Percentiles rank a stretch among this genome's conserved stretches.
These are phyloP conservation scores for Closterium sp. DNA, from an alignment of 139 green algal species.

Conservation along the genomic window DNA sequence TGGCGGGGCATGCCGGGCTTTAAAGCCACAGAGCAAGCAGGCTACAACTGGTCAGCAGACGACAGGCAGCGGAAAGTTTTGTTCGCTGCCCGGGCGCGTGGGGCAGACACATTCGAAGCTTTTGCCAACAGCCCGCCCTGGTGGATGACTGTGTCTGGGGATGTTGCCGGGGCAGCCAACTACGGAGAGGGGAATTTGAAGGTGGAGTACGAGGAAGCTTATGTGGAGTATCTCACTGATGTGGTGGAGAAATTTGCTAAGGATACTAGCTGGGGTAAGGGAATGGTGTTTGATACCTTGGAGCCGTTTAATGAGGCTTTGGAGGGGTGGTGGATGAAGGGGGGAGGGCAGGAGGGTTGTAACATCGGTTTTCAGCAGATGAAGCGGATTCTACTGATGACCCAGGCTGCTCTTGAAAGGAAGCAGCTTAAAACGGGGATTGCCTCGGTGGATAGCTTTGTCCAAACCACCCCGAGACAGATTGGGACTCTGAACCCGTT, in stretches of 20 bases:
- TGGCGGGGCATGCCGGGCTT: conserved; percentile 16
- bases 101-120: conserved; percentile 46
- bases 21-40: conserved; percentile 8
- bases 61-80: conserved; percentile 35
- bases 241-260: conserved; percentile 36
- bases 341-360: conserved; percentile 54
- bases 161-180: conserved; percentile 12
- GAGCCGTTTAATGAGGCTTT: conserved; percentile 54
- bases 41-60: conserved; percentile 38
- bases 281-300: conserved; percentile 38
- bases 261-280: not conserved
- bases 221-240: conserved; percentile 46
- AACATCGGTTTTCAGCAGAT: conserved; percentile 31
- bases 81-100: conserved; percentile 33
- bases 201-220: conserved; percentile 30
- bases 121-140: conserved; percentile 51
- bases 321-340: conserved; percentile 34
- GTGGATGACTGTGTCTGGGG: conserved; percentile 50
- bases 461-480: too few species aligned
- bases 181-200: conserved; percentile 36
- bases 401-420: not conserved
- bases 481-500: too few species aligned
- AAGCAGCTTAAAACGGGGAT: not conserved
- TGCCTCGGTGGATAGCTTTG: too few species aligned
- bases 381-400: conserved; percentile 27